Evolutionary conservation across 2,329 filamentous ascomycete genomes (phyloP).

Genomic region (Aspergillus texensis): DNA sequence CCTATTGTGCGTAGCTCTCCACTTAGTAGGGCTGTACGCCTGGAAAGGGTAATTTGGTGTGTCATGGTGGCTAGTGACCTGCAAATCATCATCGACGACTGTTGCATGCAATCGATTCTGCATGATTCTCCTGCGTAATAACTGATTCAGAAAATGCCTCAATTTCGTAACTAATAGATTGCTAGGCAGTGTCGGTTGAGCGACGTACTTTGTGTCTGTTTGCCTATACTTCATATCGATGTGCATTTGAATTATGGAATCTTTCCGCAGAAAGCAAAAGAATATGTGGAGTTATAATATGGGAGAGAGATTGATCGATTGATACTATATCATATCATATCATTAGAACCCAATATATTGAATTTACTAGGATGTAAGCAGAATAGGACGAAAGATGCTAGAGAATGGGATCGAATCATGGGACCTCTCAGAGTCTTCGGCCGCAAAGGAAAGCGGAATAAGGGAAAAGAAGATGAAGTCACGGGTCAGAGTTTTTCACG

Average conservation of each 20-base stretch:
- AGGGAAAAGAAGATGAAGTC: conserved; percentile 14
- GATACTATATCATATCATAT: background rate
- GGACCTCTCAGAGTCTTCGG: background rate
- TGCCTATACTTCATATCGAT: background rate
- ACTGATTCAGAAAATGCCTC: conserved; percentile 23
- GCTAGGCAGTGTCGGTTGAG: conserved; percentile 10
- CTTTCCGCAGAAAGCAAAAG: background rate
- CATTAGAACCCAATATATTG: background rate
- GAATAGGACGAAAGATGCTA: background rate
- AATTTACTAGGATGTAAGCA: background rate
- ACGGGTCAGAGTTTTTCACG: conserved; percentile 11
- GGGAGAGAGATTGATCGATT: background rate
- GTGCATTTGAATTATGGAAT: conserved; percentile 18
- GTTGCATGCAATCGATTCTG: conserved; percentile 12
- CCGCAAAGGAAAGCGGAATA: background rate
- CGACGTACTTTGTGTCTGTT: background rate
- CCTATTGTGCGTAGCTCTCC: conserved; percentile 10
- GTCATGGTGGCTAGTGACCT: conserved; percentile 28
- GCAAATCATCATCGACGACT: conserved; percentile 25
- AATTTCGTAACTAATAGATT: conserved; percentile 16
- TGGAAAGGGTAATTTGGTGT: conserved; percentile 24
- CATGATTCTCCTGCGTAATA: conserved; percentile 25
- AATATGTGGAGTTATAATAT: background rate
- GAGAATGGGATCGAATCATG: background rate
- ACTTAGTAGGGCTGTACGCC: conserved; percentile 26